Percentiles rank a stretch among this genome's conserved stretches.
Conservation (phyloP, 495 filamentous ascomycete species). For the Neurospora sp. region DNA sequence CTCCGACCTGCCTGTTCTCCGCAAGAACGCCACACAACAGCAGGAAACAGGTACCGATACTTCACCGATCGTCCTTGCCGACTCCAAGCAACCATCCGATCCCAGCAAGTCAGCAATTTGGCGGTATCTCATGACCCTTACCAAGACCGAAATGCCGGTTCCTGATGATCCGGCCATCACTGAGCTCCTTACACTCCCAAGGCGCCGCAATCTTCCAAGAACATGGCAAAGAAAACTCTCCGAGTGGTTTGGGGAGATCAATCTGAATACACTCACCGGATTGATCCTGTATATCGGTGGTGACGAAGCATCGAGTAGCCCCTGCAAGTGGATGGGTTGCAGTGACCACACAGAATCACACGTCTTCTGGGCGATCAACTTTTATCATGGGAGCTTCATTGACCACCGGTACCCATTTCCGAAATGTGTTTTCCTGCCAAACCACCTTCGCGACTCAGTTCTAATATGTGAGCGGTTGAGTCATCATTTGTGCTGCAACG, state of each 20-base stretch:
- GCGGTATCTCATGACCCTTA: not conserved
- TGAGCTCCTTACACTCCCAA: not conserved
- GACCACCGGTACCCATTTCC: not conserved
- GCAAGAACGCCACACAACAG: not conserved
- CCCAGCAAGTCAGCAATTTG: not conserved
- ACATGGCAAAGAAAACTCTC: not conserved
- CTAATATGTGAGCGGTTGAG: not conserved
- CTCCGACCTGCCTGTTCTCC: not conserved
- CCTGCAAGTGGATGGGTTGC: not conserved
- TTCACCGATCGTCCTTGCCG: not conserved
- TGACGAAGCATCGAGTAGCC: not conserved
- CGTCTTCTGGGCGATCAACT: not conserved
- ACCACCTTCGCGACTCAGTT: not conserved
- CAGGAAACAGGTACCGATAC: not conserved
- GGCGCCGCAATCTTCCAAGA: not conserved
- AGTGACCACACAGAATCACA: not conserved
- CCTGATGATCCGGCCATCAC: not conserved
- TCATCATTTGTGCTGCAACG: not conserved
- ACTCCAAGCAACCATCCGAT: not conserved
- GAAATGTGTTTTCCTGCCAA: not conserved
- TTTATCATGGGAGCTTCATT: not conserved
- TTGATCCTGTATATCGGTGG: not conserved
- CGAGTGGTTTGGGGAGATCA: not conserved
- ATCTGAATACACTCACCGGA: not conserved
- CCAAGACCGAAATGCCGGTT: not conserved